Evolutionary conservation across 139 green algal species (phyloP).

Genomic region (Micractinium conductrix): DNA sequence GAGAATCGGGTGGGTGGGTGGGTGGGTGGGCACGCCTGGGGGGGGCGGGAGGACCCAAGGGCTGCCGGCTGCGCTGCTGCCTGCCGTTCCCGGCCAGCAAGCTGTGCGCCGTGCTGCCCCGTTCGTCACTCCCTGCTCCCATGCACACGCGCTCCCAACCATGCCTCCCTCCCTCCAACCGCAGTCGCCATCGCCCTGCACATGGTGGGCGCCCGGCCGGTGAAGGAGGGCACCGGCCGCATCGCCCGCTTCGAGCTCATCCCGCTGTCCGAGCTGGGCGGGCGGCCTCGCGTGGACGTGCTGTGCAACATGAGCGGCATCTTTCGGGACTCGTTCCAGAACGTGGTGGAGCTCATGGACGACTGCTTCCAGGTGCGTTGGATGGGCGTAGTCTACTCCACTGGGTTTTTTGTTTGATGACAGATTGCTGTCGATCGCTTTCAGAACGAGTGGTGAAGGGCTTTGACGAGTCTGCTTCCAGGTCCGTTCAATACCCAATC

Average conservation of each 20-base stretch:
- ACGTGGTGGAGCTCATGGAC: slow-evolving; percentile 97
- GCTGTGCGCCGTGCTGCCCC: background rate
- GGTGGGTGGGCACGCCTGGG: background rate
- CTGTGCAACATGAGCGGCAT: slow-evolving; percentile 98
- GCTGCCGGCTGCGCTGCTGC: no score
- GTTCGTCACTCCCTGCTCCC: background rate
- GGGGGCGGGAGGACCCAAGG: no score
- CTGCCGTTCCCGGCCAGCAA: no score
- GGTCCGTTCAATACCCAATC: no score
- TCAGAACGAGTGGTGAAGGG: no score
- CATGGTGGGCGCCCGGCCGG: slow-evolving; percentile 84
- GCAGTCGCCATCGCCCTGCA: slow-evolving; percentile 87
- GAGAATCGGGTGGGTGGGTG: slow-evolving; percentile 20
- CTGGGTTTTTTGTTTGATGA: no score
- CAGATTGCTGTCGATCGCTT: no score
- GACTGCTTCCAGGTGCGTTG: slow-evolving; percentile 83
- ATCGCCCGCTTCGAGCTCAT: slow-evolving; percentile 89
- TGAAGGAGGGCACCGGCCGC: slow-evolving; percentile 89
- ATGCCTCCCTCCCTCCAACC: background rate
- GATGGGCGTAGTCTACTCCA: no score
- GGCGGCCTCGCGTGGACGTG: slow-evolving; percentile 90
- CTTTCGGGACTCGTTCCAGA: slow-evolving; percentile 92
- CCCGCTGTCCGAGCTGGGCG: slow-evolving; percentile 68
- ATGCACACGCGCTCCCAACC: background rate
- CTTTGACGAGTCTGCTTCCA: no score